Evolutionary conservation across 805 yeast genomes (phyloP), one percentile per base, ranked within the genome.

Genomic region (Brettanomyces naardenensis): DNA sequence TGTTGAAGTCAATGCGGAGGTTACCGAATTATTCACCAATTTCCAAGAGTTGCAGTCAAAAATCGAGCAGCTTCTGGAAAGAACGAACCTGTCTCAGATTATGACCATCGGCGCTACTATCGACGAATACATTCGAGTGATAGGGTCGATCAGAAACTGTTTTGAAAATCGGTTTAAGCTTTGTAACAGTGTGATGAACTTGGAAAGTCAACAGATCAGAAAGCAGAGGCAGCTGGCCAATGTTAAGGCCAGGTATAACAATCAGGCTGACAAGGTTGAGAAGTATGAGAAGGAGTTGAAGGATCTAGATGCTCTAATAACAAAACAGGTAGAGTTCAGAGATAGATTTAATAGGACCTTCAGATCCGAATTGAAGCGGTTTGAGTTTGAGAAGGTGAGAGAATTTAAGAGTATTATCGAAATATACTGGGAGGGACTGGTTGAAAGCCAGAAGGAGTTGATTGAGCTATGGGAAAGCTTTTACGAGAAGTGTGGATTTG

Each of bases 381-480:
- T 89, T 54, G 95, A 87, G 53, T 64, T 66, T 31, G 90, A 82
- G 40, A 83, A 80, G 49, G 71, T 86, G 26, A 77, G 73, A 28
- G 97, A 89, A 50, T 87, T 90, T 60, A 74, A 95, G 54, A 84
- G 84, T 51, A 75, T 88, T 44, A 84, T 90, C 37, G 98, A 92
- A 59, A 80, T 90, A 10, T 89, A 79, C 51, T 72, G 94, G 54
- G 97, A 92, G 58, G 77, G 92, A 37, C 74, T 92, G 19, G 83
- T 89, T 38, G 98, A 92, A 60, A 71, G 88, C 23, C 98, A 92
- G 60, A 92, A 92, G 62, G 96, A 88, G 56, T 78, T 82, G 23
- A 84, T 84, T 42, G 94, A 84, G 53, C 58, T 80, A n/a, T 84
- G 90, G 86, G 92, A 84, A 56, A 78, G 88, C 0, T 92, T 90